These are phyloP conservation scores for Cytospora piceicola DNA, from an alignment of 2,329 filamentous ascomycete species.

Conservation along the genomic window DNA sequence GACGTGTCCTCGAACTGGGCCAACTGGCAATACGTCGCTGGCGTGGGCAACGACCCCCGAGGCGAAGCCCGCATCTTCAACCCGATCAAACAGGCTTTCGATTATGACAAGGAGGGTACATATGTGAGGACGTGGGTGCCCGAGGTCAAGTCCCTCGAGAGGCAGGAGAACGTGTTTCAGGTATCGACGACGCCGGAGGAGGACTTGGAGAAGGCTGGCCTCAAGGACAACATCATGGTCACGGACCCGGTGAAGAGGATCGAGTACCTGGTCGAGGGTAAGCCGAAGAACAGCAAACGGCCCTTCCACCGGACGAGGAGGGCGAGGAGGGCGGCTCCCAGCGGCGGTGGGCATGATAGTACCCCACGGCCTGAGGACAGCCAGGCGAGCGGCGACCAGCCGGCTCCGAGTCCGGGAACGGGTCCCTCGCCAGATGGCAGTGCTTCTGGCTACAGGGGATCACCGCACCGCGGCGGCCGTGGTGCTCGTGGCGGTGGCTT, in stretches of 20 bases:
- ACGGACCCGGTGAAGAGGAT: conserved; percentile 69
- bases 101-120: conserved; percentile 71
- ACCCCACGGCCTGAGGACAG: background rate
- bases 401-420: background rate
- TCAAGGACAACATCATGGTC: conserved; percentile 66
- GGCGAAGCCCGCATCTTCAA: conserved; percentile 77
- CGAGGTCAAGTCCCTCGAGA: conserved; percentile 62
- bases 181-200: conserved; percentile 65
- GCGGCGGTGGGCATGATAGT: conserved; percentile 28
- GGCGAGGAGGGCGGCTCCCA: background rate
- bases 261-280: conserved; percentile 62
- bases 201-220: conserved; percentile 58
- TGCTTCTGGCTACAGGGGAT: background rate
- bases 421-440: conserved; percentile 3
- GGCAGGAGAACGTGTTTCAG: conserved; percentile 67
- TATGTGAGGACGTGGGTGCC: conserved; percentile 77
- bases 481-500: conserved; percentile 9
- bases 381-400: background rate
- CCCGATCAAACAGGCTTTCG: conserved; percentile 77
- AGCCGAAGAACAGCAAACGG: conserved; percentile 45
- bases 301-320: conserved; percentile 40
- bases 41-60: conserved; percentile 78
- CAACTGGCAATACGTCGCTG: conserved; percentile 82
- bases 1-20: conserved; percentile 78
- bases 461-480: conserved; percentile 14